Base-by-base conservation (phyloP, 2,329 filamentous ascomycete genomes). In the Macroventuria anomochaeta region DNA sequence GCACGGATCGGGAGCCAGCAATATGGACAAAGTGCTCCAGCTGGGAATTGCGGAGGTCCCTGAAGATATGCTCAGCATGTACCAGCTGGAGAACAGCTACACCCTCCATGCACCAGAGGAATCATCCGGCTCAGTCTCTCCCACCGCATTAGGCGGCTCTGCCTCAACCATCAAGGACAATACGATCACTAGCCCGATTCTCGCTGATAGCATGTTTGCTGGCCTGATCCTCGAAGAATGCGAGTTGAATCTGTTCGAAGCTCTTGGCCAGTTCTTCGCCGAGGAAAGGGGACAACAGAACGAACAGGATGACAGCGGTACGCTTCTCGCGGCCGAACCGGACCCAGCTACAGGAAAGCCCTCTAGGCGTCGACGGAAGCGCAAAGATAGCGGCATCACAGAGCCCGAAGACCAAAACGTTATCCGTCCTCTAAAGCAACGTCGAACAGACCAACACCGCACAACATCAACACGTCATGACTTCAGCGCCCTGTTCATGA, bases 401-500 rank as follows among this genome's bases (percentile, higher is more conserved):
- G 10, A 17, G 4, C 5, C 17, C 5, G 26, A 11, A 17, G 31
- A 37, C n/a, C 10, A 36, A n/a, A 7, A 20, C 13, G 4, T 13
- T 18, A 2, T 17, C 3, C 44, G 37, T 17, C 29, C 44, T 12
- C 7, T 23, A 10, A 48, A 44, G 23, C 46, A 49, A 20, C 39
- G 18, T 11, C 28, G 46, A 15, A 40, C 12, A 4, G n/a, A 15
- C 2, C 39, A 38, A 8, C 8, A 38, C 18, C 17, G 10, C 11
- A 29, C 29, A 3, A 13, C 20, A n/a, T n/a, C 21, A 1, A 26
- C 29, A 13, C 33, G 33, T 8, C 18, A 33, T 4, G 40, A 49
- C 12, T 33, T 54, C 21, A 25, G 20, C 34, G 18, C 46, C 8
- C 51, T 49, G 7, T 49, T 54, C 34, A 34, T 36, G 20, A 44